phyloP scores from a whole-genome alignment of 495 filamentous ascomycete genomes.

The Bacidia gigantensis region DNA sequence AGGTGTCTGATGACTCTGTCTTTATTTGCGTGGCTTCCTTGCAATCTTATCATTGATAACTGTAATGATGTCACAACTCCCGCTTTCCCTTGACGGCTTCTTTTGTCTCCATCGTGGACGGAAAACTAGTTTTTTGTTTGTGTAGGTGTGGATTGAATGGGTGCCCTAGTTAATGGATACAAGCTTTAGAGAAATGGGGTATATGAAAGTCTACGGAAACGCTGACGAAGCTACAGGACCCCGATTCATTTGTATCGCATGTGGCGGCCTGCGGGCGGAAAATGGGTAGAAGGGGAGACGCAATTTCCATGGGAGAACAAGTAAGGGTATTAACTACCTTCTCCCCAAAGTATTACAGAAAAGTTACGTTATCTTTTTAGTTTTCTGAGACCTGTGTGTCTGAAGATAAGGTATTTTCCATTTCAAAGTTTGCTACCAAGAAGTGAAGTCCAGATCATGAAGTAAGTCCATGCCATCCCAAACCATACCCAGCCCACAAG shows the following conservation, averaged over 20 bases:
- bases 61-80: background rate
- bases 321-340: background rate
- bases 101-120: background rate
- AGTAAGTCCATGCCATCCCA: no score
- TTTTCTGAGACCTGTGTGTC: no score
- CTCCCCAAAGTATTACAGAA: background rate
- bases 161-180: background rate
- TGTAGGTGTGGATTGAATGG: background rate
- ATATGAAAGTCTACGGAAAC: background rate
- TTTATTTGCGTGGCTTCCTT: background rate
- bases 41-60: background rate
- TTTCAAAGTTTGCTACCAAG: background rate
- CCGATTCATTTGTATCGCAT: slow-evolving; percentile 15
- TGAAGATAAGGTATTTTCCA: background rate
- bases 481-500: no score
- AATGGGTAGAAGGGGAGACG: slow-evolving; percentile 12
- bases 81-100: background rate
- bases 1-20: background rate
- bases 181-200: background rate
- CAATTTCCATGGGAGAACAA: slow-evolving; percentile 14
- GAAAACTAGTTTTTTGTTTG: background rate
- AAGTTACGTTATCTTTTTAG: no score
- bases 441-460: no score
- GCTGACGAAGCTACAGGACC: slow-evolving; percentile 6
- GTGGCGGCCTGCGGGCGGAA: slow-evolving; percentile 14